A percentile compares a stretch with the other conserved stretches of the same genome.
Evolutionary conservation across 768 basidiomycete species (phyloP).

Genomic region (Mycena indigotica): DNA sequence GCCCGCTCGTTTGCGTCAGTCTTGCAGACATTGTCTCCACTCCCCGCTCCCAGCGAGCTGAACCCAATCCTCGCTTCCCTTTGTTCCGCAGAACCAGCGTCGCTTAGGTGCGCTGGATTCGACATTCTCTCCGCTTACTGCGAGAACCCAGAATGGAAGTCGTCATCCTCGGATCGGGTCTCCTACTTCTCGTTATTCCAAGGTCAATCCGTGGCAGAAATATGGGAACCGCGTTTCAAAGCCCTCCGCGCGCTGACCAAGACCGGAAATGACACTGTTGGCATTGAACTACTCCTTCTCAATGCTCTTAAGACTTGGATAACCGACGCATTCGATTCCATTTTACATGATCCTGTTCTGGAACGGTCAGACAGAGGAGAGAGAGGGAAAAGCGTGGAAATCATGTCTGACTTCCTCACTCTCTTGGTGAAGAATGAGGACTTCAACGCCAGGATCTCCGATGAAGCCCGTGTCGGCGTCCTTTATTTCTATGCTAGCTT

Average conservation of each 20-base stretch:
- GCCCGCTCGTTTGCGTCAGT: conserved; percentile 60
- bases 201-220: conserved; percentile 46
- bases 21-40: conserved; percentile 54
- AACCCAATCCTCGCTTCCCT: conserved; percentile 63
- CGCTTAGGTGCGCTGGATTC: conserved; percentile 67
- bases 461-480: conserved; percentile 57
- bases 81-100: conserved; percentile 54
- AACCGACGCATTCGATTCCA: conserved; percentile 60
- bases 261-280: conserved; percentile 60
- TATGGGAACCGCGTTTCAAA: conserved; percentile 72
- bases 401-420: conserved; percentile 60
- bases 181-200: conserved; percentile 68
- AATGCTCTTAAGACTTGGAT: conserved; percentile 67
- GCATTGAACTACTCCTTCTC: conserved; percentile 62
- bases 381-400: conserved; percentile 64
- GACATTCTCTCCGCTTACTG: conserved; percentile 74
- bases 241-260: conserved; percentile 67
- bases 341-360: conserved; percentile 35
- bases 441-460: conserved; percentile 61
- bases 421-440: conserved; percentile 51
- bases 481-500: conserved; percentile 62
- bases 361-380: conserved; percentile 52
- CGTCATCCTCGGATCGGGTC: conserved; percentile 54
- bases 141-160: conserved; percentile 54
- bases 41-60: conserved; percentile 55